Base-by-base conservation (phyloP, 2,329 filamentous ascomycete species). In the Hypocrella siamensis region DNA sequence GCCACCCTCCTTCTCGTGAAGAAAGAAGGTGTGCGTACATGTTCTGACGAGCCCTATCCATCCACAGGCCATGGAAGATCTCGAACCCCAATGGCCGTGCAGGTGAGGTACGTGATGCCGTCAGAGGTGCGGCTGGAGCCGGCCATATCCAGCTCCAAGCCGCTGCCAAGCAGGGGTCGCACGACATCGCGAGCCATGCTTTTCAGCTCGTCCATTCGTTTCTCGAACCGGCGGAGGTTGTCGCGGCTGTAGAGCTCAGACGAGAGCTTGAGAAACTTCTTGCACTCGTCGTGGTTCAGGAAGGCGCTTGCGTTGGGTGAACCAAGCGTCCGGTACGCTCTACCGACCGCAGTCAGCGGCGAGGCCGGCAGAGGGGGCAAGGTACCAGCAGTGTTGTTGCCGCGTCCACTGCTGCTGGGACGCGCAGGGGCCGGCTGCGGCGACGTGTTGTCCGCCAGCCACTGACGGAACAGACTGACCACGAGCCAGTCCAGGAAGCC, bases 401-500 rank as follows among this genome's bases (percentile, higher is more conserved):
- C 40, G 31, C 53, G 6, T n/a, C 3, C 17, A 22, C 15, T 19
- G 33, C 15, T 26, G 29, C 18, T 19, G 22, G 19, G 19, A 11
- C 49, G 47, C 37, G 39, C 50, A 36, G 51, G 42, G 33, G 54
- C 35, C 10, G 58, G 72, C 4, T 77, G 68, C 0, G 83, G 79
- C 2, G 81, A 79, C 4, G 82, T 93, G 52, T 85, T 88, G 45
- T 94, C 86, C 4, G 84, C 83, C 6, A 94, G 65, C 85, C 86
- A 94, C 53, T 93, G 84, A 4, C 88, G 71, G 57, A 94, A 96
- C 10, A 93, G 62, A 26, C 74, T 82, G 30, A 93, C 73, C 14
- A 75, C 84, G 6, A 93, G 70, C 86, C 86, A 94, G 54, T 93
- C 84, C 16, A 93, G 63, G 51, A 86, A 93, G 33, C 75, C 75